Evolutionary conservation across 306 rosid genomes (phyloP).

Genomic region (Hylodesmum podocarpum): DNA sequence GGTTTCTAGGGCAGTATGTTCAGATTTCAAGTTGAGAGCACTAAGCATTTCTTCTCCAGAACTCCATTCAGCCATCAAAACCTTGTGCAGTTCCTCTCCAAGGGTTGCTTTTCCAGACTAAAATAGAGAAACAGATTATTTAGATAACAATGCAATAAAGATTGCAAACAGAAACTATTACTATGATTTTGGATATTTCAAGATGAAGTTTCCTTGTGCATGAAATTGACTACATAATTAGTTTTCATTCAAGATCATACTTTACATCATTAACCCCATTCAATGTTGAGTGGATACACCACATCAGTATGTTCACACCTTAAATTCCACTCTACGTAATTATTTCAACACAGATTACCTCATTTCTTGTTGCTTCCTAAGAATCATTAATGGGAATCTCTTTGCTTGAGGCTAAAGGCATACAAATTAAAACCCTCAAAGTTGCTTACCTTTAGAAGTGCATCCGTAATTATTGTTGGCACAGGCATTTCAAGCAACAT

Average conservation of each 20-base stretch:
- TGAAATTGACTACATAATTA: background rate
- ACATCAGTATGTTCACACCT: background rate
- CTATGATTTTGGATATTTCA: background rate
- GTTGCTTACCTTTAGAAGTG: conserved; percentile 64
- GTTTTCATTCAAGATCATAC: background rate
- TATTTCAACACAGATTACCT: background rate
- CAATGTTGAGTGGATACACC: background rate
- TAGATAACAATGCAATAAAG: background rate
- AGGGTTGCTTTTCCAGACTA: conserved; percentile 82
- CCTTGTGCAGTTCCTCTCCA: conserved; percentile 60
- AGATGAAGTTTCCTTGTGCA: background rate
- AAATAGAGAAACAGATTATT: conserved; percentile 20
- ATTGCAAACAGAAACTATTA: background rate
- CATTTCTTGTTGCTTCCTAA: background rate
- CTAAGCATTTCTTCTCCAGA: conserved; percentile 58
- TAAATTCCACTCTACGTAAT: background rate
- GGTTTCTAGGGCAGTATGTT: conserved; percentile 64
- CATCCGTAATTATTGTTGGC: conserved; percentile 61
- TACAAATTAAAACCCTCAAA: background rate
- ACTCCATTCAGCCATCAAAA: conserved; percentile 49
- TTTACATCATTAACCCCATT: background rate
- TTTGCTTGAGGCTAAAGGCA: conserved; percentile 8
- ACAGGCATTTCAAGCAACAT: conserved; percentile 81
- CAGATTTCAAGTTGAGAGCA: conserved; percentile 59
- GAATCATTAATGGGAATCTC: background rate